Evolutionary conservation across 176 grass and related monocot species (phyloP).

Genomic region (Dendrocalamus sinicus): DNA sequence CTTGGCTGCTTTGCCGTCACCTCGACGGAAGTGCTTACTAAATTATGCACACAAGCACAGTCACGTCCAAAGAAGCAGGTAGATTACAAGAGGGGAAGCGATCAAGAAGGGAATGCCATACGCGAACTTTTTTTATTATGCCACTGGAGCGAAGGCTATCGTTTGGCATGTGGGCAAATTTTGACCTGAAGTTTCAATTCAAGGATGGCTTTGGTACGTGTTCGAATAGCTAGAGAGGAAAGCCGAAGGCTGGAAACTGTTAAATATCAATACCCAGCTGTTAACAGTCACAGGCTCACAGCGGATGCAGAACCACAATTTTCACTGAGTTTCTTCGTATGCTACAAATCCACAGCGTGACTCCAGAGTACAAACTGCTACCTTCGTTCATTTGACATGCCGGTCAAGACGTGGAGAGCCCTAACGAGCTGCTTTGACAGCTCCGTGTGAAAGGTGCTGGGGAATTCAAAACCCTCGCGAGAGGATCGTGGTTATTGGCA

Average conservation of each 20-base stretch:
- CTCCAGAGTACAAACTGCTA: not conserved
- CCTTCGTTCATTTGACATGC: not conserved
- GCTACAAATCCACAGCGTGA: not conserved
- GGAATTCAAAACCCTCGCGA: conserved; percentile 6
- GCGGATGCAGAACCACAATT: not conserved
- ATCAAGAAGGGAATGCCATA: not conserved
- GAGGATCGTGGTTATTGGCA: not conserved
- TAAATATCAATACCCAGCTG: too few relatives aligned
- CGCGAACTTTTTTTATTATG: not conserved
- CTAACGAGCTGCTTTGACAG: not conserved
- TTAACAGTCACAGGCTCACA: not conserved
- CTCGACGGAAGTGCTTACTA: not conserved
- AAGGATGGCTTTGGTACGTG: not conserved
- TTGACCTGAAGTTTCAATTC: not conserved
- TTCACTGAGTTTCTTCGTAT: not conserved
- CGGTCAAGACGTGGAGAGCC: not conserved
- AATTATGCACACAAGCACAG: not conserved
- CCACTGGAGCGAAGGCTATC: not conserved
- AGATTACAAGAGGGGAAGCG: not conserved
- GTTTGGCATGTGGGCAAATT: not conserved
- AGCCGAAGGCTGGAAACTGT: not conserved
- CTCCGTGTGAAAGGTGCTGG: not conserved
- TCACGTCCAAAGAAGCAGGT: conserved; percentile 23
- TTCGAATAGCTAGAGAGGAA: not conserved
- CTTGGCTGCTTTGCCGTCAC: not conserved